phyloP scores from a whole-genome alignment of 164 flowering plant species.

The Macadamia tetraphylla region DNA sequence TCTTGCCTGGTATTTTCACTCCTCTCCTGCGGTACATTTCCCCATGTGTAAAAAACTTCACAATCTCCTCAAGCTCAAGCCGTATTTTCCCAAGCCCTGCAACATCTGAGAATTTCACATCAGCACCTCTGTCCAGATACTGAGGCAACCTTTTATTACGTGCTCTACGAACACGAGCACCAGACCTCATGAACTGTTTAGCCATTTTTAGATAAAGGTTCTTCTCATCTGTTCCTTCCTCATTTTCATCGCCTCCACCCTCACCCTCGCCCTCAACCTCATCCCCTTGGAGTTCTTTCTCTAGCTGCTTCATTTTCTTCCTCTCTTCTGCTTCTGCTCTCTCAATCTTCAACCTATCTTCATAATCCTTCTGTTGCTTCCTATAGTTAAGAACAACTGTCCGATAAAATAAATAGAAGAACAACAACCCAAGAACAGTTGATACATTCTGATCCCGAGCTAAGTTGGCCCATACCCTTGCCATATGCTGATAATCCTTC shows the following conservation, averaged over 20 bases:
- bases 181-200: slow-evolving; percentile 81
- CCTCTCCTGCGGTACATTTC: slow-evolving; percentile 93
- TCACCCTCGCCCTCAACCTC: slow-evolving; percentile 31
- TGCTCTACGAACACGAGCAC: slow-evolving; percentile 83
- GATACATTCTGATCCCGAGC: slow-evolving; percentile 54
- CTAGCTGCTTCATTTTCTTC: slow-evolving; percentile 73
- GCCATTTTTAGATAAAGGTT: slow-evolving; percentile 74
- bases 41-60: slow-evolving; percentile 94
- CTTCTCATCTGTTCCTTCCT: slow-evolving; percentile 38
- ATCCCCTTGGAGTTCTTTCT: slow-evolving; percentile 55
- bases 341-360: slow-evolving; percentile 88
- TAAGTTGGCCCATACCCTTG: slow-evolving; percentile 43
- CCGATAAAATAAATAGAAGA: slow-evolving; percentile 63
- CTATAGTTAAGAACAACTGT: slow-evolving; percentile 65
- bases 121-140: slow-evolving; percentile 73
- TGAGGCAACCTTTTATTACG: slow-evolving; percentile 53
- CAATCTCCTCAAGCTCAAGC: slow-evolving; percentile 92
- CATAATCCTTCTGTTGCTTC: slow-evolving; percentile 81
- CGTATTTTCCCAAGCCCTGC: slow-evolving; percentile 96
- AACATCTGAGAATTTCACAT: slow-evolving; percentile 93
- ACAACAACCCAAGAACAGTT: slow-evolving; percentile 53
- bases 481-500: slow-evolving; percentile 33
- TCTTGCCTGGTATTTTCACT: slow-evolving; percentile 84
- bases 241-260: slow-evolving; percentile 51
- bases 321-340: slow-evolving; percentile 89